Evolutionary conservation across 2,329 filamentous ascomycete species (phyloP), one percentile per base, ranked within the genome.

Genomic region (Ophiostoma piceae): DNA sequence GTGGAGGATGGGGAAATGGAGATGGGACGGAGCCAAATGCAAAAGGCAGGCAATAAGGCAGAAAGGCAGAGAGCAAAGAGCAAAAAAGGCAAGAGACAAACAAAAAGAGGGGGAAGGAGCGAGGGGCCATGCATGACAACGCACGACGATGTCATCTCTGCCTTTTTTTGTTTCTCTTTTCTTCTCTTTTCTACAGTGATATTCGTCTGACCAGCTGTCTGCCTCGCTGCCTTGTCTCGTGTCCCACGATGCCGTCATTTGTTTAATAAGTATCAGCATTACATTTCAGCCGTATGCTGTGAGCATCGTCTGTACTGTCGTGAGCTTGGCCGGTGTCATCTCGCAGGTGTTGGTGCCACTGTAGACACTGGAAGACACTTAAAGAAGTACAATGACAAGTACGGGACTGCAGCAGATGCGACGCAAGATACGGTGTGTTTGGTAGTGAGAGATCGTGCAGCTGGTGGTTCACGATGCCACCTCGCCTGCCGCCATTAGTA

Each of bases 81-180:
- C 54, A 29, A 29, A 47, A 19, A 47, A 8, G 43, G 43, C 43
- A 47, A 47, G 43, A 7, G 43, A 64, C 3, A 29, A 35, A 16
- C 57, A 35, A 16, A 32, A 32, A 57, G n/a, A 57, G 57, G 29
- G 57, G 57, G 57, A n/a, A 19, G 57, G 26, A 35, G 26, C 57
- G 57, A 32, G 57, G 57, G 57, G 57, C 57, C 19, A 57, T 57
- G 57, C 57, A 64, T 19, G 57, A 64, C 57, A 35, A 64, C 51
- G 51, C 51, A 57, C 51, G 51, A 57, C 51, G 22, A 64, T 41
- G 26, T 65, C 57, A 14, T 57, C 32, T 22, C 26, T 16, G 47
- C 9, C 47, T 16, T 6, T 19, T 16, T 6, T 19, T 37, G 8
- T 65, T 9, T 67, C 54, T 29, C 3, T 35, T 51, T 29, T 64